These are phyloP conservation scores for Talaromyces wortmannii DNA, from an alignment of 495 filamentous ascomycete genomes.

Conservation along the genomic window DNA sequence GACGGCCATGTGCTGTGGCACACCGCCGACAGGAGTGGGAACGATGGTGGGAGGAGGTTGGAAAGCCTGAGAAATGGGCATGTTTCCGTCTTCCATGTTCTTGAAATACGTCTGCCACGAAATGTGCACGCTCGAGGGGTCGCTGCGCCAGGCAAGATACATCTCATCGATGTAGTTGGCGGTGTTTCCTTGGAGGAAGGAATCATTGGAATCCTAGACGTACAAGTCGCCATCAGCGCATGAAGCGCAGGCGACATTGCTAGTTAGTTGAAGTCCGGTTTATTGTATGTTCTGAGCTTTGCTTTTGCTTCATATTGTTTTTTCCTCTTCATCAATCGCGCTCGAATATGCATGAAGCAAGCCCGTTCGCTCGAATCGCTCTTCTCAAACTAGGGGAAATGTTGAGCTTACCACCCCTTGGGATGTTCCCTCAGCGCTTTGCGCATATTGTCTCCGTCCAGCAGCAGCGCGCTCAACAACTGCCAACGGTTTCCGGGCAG, in stretches of 20 bases:
- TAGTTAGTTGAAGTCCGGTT: slow-evolving; percentile 18
- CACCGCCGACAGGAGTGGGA: slow-evolving; percentile 69
- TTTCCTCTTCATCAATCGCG: not conserved
- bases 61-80: slow-evolving; percentile 96
- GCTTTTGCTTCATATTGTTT: not conserved
- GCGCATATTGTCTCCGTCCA: slow-evolving; percentile 45
- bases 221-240: slow-evolving; percentile 7
- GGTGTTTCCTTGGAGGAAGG: slow-evolving; percentile 87
- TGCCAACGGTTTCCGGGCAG: slow-evolving; percentile 33
- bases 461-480: slow-evolving; percentile 30
- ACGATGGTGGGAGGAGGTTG: slow-evolving; percentile 89
- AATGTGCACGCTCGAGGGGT: slow-evolving; percentile 88
- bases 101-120: slow-evolving; percentile 99
- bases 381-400: not conserved
- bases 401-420: slow-evolving; percentile 39
- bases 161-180: slow-evolving; percentile 99
- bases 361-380: too few species aligned
- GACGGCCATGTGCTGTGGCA: slow-evolving; percentile 66
- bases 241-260: slow-evolving; percentile 1
- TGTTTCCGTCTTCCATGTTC: slow-evolving; percentile 97
- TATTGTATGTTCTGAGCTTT: slow-evolving; percentile 5
- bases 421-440: slow-evolving; percentile 46
- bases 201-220: slow-evolving; percentile 76
- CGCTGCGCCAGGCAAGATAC: slow-evolving; percentile 95
- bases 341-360: not conserved